phyloP scores from a whole-genome alignment of 2,329 filamentous ascomycete genomes.

The Ascochyta rabiei region DNA sequence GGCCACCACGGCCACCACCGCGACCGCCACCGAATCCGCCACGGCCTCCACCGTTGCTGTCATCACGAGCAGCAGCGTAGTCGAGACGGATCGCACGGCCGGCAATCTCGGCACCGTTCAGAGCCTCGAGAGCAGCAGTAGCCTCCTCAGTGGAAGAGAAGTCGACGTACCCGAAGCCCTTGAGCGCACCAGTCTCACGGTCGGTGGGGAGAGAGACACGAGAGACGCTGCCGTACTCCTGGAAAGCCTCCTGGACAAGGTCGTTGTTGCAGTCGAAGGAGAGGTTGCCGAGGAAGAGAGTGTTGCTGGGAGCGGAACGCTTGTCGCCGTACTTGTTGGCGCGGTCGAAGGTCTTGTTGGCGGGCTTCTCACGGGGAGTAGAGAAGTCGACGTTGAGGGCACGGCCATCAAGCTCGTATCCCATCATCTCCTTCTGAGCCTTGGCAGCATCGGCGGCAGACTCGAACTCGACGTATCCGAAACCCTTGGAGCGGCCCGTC shows the following conservation, averaged over 20 bases:
- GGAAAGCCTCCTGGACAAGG: conserved; percentile 74
- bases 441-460: conserved; percentile 70
- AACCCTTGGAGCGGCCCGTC: conserved; percentile 83
- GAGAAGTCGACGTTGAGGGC: conserved; percentile 80
- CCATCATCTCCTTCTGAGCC: conserved; percentile 77
- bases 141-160: conserved; percentile 85
- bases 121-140: conserved; percentile 71
- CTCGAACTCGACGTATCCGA: conserved; percentile 90
- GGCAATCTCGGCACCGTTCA: conserved; percentile 74
- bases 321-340: conserved; percentile 77
- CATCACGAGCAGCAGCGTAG: conserved; percentile 72
- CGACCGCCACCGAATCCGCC: conserved; percentile 59
- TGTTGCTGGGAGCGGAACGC: conserved; percentile 79
- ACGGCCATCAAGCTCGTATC: conserved; percentile 75
- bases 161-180: conserved; percentile 92
- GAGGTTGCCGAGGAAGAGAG: conserved; percentile 90
- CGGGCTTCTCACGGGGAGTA: conserved; percentile 65
- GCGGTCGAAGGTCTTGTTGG: conserved; percentile 58
- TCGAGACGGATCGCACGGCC: conserved; percentile 82
- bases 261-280: conserved; percentile 84
- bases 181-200: conserved; percentile 79
- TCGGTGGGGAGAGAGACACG: conserved; percentile 89
- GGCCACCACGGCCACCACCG: conserved; percentile 56
- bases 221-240: conserved; percentile 71
- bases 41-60: conserved; percentile 61